Percentiles rank a stretch among this genome's conserved stretches.
These are phyloP conservation scores for Arthrobotrys sinensis DNA, from an alignment of 2,329 filamentous ascomycete species.

Conservation along the genomic window DNA sequence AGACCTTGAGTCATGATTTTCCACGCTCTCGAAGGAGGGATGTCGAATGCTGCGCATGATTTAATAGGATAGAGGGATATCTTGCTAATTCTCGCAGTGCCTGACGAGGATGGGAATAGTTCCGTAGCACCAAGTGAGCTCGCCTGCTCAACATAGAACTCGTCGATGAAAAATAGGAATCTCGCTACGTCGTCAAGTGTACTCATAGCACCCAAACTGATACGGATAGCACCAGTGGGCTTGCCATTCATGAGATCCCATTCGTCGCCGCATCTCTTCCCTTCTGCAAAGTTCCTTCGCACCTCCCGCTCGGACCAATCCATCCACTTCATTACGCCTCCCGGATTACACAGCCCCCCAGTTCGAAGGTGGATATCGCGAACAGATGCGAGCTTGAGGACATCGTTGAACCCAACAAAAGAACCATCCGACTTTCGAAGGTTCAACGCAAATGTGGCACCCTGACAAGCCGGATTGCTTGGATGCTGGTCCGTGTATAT, in stretches of 20 bases:
- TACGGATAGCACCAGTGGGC: conserved; percentile 87
- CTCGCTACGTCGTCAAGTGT: conserved; percentile 79
- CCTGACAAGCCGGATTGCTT: conserved; percentile 70
- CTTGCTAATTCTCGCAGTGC: conserved; percentile 50
- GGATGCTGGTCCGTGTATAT: conserved; percentile 73
- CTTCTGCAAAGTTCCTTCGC: conserved; percentile 85
- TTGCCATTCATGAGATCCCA: conserved; percentile 86
- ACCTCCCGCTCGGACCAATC: conserved; percentile 84
- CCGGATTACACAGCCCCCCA: conserved; percentile 92
- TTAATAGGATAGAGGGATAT: conserved; percentile 78
- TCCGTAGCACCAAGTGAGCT: not conserved
- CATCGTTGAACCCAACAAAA: conserved; percentile 85
- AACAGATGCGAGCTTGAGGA: conserved; percentile 86
- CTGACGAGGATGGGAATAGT: conserved; percentile 61
- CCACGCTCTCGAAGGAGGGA: conserved; percentile 79
- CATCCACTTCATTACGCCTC: conserved; percentile 83
- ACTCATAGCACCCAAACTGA: conserved; percentile 92
- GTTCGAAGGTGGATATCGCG: conserved; percentile 88
- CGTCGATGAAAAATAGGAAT: conserved; percentile 80
- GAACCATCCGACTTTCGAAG: conserved; percentile 77
- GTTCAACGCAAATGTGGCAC: conserved; percentile 89
- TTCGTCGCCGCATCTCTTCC: conserved; percentile 86
- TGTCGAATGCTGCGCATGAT: conserved; percentile 84
- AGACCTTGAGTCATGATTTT: conserved; percentile 85
- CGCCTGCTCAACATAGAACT: conserved; percentile 74